A percentile compares a stretch with the other conserved stretches of the same genome.
phyloP scores from a whole-genome alignment of 495 filamentous ascomycete genomes.

The Aspergillus steynii region DNA sequence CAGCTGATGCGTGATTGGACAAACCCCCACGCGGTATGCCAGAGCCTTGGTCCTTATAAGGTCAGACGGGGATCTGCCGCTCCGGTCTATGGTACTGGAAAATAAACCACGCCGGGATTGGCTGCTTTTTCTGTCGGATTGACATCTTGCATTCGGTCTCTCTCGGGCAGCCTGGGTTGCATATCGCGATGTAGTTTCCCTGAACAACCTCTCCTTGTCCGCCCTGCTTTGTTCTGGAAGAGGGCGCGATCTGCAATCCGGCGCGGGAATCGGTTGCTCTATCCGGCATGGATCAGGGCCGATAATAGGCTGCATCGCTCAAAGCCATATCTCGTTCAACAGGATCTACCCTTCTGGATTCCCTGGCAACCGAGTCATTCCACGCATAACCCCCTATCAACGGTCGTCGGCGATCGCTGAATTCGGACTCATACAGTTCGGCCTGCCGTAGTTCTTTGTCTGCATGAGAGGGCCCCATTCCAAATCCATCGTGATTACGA shows the following conservation, averaged over 20 bases:
- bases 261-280: neutral
- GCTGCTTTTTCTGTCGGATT: neutral
- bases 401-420: too few relatives aligned
- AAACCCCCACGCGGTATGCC: neutral
- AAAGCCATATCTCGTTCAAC: neutral
- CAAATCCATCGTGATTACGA: neutral
- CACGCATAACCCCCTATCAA: too few relatives aligned
- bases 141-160: neutral
- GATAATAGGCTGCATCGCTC: neutral
- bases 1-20: neutral
- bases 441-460: too few relatives aligned
- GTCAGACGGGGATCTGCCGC: neutral
- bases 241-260: neutral
- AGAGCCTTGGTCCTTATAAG: neutral
- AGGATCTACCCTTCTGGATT: neutral
- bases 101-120: neutral
- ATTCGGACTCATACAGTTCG: neutral
- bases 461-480: neutral
- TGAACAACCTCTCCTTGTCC: neutral
- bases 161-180: neutral
- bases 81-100: neutral
- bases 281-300: neutral
- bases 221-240: neutral
- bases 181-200: neutral
- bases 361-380: too few relatives aligned